Base-by-base conservation (phyloP, 2,329 filamentous ascomycete species). In the Sclerotinia glacialis region DNA sequence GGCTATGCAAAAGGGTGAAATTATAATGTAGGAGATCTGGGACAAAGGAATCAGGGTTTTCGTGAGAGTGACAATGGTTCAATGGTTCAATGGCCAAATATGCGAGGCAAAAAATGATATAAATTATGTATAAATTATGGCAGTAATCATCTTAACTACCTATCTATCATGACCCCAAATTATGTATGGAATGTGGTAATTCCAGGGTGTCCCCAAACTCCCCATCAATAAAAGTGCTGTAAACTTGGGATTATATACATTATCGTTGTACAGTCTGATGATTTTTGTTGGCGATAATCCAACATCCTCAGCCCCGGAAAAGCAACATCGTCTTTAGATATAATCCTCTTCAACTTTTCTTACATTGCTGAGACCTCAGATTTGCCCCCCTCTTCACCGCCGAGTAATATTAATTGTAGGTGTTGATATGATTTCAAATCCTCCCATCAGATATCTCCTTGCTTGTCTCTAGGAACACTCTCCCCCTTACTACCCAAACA, bases 261-360 rank as follows among this genome's bases (percentile, higher is more conserved):
- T 65, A 46, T 55, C 54, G 31, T 67, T 61, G 59, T 67, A 67
- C 62, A 70, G 62, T 69, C 50, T 69, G 65, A 42, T 47, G n/a
- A 21, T 60, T 67, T 65, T 67, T 67, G 61, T 69, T 52, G 65
- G 62, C 55, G 60, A 47, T 54, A 50, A 23, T 31, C 23, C 34
- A 47, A 46, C 54, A 16, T 34, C 62, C n/a, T 16, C 8, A 46
- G 28, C 50, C 50, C 55, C n/a, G 26, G 16, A 55, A 44, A 67
- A 47, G 63, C 23, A 65, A 58, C 34, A n/a, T 56, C 26, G 12
- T 56, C 52, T 56, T 63, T 26, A 23, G 49, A 59, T 52, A 59
- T 53, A 65, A 31, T 31, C 44, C 18, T 50, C 26, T 59, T 23
- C 44, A 23, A 50, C 34, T 23, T 31, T 50, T 65, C 34, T 59